Evolutionary conservation across 805 yeast genomes (phyloP), one percentile per base, ranked within the genome.

Genomic region (Kodamaea sagamina): DNA sequence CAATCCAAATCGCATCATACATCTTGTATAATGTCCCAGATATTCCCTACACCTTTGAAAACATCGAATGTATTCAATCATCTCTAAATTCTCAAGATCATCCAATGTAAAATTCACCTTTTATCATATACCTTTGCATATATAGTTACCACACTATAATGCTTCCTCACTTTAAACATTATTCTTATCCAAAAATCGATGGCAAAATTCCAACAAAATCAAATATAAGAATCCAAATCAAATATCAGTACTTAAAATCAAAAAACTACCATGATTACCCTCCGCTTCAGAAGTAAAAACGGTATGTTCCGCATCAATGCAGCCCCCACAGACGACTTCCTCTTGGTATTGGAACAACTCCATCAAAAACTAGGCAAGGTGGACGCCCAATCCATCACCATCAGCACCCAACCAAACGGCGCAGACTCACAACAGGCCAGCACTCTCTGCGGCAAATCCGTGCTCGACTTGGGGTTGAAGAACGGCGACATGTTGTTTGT

Each of bases 281-380:
- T 90, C 52, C 67, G 99, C 56, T 88, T 93, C 64, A 77, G 96
- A 57, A 74, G 93, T 21, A 87, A 79, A 55, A 86, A 86, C 52
- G 98, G 98, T 6, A 84, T 81, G 77, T 80, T 79, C 59, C 76
- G 98, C 42, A 75, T 86, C 26, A 59, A 67, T 18, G 79, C 77
- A 21, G 79, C 78, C 18, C 63, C 69, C 3, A 37, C 53, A 1
- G 72, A 70, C 15, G 66, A 67, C 6, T 79, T 86, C 47, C 57
- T 62, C 3, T 51, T 52, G 0, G 77, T 78, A 0, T 49, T 81
- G 18, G 74, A 69, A 18, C 63, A 67, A 38, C 61, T 79, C 19
- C 48, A 50, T 8, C 32, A 37, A 18, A 63, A 68, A 36, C 44
- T 68, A 18, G 47, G 46, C 15, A 36, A 48, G 5, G 39, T 39